Base-by-base conservation (phyloP, 345 rosid genomes). In the Heritiera fomes region DNA sequence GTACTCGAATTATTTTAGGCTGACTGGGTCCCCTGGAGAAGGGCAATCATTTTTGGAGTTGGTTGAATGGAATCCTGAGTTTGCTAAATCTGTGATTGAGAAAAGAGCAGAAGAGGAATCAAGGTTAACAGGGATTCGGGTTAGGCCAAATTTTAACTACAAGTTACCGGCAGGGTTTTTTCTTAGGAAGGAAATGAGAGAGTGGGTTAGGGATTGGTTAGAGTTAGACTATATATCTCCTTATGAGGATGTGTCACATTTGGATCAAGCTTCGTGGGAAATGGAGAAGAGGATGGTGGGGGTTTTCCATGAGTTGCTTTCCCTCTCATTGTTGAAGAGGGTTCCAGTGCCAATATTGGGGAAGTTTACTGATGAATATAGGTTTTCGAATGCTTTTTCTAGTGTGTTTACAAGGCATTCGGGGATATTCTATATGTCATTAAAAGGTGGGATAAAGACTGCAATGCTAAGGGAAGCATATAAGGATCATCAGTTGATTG, bases 221-320 rank as follows among this genome's bases (percentile, higher is more conserved):
- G 98, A 94, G 84, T 83, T 87, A 23, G 98, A 94, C 61, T 96
- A 96, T 75, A 80, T 91, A 66, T 92, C 97, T 18, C 98, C 97
- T 0, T 96, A 91, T 69, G 86, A 79, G 45, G 95, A 96, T 53
- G 93, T 82, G 5, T 89, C 93, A 2, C 89, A 79, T 66, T 82
- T 94, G 81, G 88, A 90, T 70, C 97, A 89, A 86, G 82, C 95
- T 45, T 94, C 94, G 0, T 79, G 64, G 2, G 94, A 96, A 81
- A 90, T 94, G 97, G 99, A 96, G 92, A 96, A 91, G 86, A 84
- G 99, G 84, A 88, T 85, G 2, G 95, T 89, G 68, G 99, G 91
- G 61, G 88, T 94, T 74, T 79, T 96, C 9, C 97, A 94, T 10
- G 99, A 96, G 77, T 70, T 96, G 89, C 80, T 96, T 2, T 92